Conservation (phyloP, 2,329 filamentous ascomycete genomes). For the Ceratocystis eucalypticola region DNA sequence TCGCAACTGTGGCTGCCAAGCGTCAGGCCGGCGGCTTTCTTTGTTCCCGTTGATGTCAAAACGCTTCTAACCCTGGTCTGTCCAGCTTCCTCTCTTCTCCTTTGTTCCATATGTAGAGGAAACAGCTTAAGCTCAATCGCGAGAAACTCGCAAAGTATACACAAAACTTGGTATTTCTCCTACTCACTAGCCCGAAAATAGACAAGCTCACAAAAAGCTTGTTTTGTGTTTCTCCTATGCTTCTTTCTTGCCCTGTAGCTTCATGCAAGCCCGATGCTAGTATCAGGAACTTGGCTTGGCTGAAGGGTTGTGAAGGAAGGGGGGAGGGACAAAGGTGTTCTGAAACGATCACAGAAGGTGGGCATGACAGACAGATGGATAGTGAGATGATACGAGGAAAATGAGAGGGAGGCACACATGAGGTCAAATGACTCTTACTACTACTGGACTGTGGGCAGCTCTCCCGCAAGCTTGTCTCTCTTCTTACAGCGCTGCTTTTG, state of each 20-base stretch:
- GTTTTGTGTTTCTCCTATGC: conserved; percentile 6
- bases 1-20: neutral
- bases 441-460: too few species aligned
- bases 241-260: neutral
- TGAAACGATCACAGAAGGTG: neutral
- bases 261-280: neutral
- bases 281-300: neutral
- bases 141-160: neutral
- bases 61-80: neutral
- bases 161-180: neutral
- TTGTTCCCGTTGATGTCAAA: neutral
- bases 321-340: neutral
- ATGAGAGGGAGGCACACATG: too few species aligned
- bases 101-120: too few species aligned
- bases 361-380: neutral
- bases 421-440: too few species aligned
- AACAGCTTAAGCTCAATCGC: neutral
- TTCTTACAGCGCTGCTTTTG: too few species aligned
- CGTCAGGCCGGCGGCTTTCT: neutral
- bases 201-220: neutral
- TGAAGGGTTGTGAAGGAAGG: neutral
- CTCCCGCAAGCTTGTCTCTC: too few species aligned
- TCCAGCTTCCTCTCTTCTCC: too few species aligned
- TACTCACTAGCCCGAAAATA: neutral
- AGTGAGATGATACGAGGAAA: too few species aligned